Base-by-base conservation (phyloP, 139 green algal genomes). In the Helicosporidium sp. region DNA sequence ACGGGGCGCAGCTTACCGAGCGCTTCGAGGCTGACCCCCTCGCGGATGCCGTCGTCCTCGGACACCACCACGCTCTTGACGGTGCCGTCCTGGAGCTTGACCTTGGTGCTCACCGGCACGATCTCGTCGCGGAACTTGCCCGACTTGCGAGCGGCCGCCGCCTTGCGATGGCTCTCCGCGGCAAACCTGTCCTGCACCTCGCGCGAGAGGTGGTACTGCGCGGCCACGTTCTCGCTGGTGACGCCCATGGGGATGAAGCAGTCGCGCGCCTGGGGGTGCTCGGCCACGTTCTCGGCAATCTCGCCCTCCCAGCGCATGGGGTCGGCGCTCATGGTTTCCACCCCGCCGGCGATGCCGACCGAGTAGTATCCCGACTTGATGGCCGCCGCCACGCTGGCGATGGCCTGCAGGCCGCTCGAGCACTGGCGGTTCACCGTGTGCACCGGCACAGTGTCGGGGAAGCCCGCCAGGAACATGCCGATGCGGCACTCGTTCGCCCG, bases 161-260 rank as follows among this genome's bases (percentile, higher is more conserved):
- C 86, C 54, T 84, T 77, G 15, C 53, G 56, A 70, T 98, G 89
- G 3, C 65, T 84, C 16, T 35, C 51, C 3, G 74, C 78, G 2
- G 77, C 70, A 57, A 91, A 89, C 3, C 60, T 55, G 59, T 97
- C 87, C 76, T 95, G 85, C 31, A 42, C 39, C 41, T 65, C 55
- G 20, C 69, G 67, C 17, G 60, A 49, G 35, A 97, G 62, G 48
- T 75, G 71, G 49, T 79, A 98, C 44, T 77, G 70, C 15, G 75
- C 78, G 1, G 89, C 85, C 52, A 98, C 89, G 52, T 98, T 98
- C 73, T 98, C 89, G 20, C 73, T 90, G 25, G 87, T 98, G 34
- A 95, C 61, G n/a, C 87, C 89, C 89, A 98, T 98, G 25, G 89
- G 89, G 50, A 97, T 63, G 44, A 98, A 64, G 73, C 89, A 98